These are phyloP conservation scores for Thecaphora thlaspeos DNA, from an alignment of 1,284 basidiomycete species.

Conservation along the genomic window DNA sequence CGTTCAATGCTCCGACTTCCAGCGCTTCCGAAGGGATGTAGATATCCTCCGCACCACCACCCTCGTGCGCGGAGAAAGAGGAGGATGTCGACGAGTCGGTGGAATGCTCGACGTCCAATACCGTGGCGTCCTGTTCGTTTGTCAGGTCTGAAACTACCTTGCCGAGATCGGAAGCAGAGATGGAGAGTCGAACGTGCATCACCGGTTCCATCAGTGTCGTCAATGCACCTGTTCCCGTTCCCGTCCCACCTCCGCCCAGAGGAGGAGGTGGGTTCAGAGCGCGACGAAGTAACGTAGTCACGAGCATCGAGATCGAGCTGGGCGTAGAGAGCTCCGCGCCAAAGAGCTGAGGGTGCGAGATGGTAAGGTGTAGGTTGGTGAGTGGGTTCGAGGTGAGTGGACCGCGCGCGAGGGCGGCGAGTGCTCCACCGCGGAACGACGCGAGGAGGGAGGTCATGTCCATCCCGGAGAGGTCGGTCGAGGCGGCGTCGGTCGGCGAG, in stretches of 20 bases:
- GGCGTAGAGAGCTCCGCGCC: slow-evolving; percentile 38
- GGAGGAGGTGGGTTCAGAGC: slow-evolving; percentile 13
- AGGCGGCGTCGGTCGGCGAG: slow-evolving; percentile 1
- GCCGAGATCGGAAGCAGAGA: slow-evolving; percentile 37
- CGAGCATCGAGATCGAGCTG: slow-evolving; percentile 33
- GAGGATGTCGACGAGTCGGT: slow-evolving; percentile 62
- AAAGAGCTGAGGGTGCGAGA: slow-evolving; percentile 31
- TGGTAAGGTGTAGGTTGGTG: slow-evolving; percentile 29
- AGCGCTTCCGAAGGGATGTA: slow-evolving; percentile 70
- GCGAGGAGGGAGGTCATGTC: slow-evolving; percentile 14
- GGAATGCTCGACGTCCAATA: slow-evolving; percentile 41
- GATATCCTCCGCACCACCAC: slow-evolving; percentile 63
- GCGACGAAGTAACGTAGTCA: slow-evolving; percentile 32
- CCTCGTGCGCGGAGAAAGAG: slow-evolving; percentile 45
- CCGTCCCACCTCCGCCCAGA: background rate
- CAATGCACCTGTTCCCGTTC: background rate
- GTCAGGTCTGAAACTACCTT: slow-evolving; percentile 51
- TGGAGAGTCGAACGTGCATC: slow-evolving; percentile 46
- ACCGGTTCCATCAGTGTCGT: slow-evolving; percentile 54
- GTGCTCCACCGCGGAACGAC: slow-evolving; percentile 26
- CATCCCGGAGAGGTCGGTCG: slow-evolving; percentile 6
- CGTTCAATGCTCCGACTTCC: slow-evolving; percentile 54
- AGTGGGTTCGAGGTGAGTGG: slow-evolving; percentile 50
- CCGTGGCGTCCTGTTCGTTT: slow-evolving; percentile 43
- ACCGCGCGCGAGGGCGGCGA: slow-evolving; percentile 45